Conservation (phyloP, 2,329 filamentous ascomycete genomes). For the Penicillium decumbens region DNA sequence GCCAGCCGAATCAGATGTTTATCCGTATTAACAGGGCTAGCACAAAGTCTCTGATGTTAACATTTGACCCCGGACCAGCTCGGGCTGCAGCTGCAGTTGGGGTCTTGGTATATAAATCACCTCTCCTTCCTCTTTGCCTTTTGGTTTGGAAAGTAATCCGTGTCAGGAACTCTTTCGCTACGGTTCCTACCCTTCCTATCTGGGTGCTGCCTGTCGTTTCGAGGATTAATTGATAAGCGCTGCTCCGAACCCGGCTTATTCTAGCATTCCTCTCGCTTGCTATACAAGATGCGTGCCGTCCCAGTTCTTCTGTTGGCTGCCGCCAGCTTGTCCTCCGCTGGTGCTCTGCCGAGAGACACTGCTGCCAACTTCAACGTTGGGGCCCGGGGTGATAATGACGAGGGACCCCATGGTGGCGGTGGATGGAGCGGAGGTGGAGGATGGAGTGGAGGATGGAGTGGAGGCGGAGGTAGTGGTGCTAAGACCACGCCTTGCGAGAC, state of each 20-base stretch:
- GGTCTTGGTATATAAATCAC: slow-evolving; percentile 13
- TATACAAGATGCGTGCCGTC: slow-evolving; percentile 18
- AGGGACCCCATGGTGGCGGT: not conserved
- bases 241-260: not conserved
- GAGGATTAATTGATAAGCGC: not conserved
- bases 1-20: slow-evolving; percentile 2
- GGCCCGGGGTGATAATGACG: slow-evolving; percentile 8
- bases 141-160: slow-evolving; percentile 5
- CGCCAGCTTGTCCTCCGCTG: slow-evolving; percentile 17
- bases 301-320: slow-evolving; percentile 18
- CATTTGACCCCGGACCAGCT: not conserved
- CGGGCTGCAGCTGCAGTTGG: not conserved
- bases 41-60: slow-evolving; percentile 2
- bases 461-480: not conserved
- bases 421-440: too few relatives aligned
- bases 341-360: slow-evolving; percentile 13
- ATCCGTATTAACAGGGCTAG: not conserved
- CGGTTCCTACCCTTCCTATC: slow-evolving; percentile 33
- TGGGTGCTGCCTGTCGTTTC: slow-evolving; percentile 22
- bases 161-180: slow-evolving; percentile 45
- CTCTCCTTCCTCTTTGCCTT: not conserved
- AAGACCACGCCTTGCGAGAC: slow-evolving; percentile 11
- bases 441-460: not conserved
- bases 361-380: slow-evolving; percentile 11
- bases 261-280: slow-evolving; percentile 12